These are phyloP conservation scores for Plasmodium relictum DNA, from an alignment of 169 alveolate genomes.

Conservation along the genomic window DNA sequence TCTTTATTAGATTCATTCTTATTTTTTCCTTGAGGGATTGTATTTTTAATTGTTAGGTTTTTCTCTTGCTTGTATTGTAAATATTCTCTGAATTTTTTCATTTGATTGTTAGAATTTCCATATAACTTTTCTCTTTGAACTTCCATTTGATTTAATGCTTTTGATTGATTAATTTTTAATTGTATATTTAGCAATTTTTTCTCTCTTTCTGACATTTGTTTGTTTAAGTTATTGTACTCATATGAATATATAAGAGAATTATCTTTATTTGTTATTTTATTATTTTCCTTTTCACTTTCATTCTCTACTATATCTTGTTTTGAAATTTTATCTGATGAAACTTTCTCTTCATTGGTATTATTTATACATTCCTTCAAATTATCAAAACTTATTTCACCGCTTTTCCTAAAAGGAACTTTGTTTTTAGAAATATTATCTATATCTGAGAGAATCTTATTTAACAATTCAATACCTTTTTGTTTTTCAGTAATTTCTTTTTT, in stretches of 20 bases:
- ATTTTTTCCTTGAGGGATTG: neutral
- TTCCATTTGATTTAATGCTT: conserved; percentile 39
- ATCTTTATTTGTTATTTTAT: neutral
- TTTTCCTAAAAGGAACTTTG: neutral
- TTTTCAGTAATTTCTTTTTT: conserved; percentile 36
- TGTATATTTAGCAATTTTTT: conserved; percentile 27
- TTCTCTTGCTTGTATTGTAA: conserved; percentile 29
- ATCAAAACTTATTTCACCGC: neutral
- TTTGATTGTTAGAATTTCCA: conserved; percentile 35
- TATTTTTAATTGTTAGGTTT: conserved; percentile 9
- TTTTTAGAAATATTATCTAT: conserved; percentile 18
- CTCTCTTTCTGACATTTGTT: conserved; percentile 53
- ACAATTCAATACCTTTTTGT: conserved; percentile 47
- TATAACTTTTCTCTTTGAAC: conserved; percentile 10
- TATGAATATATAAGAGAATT: no score
- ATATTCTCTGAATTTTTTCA: conserved; percentile 43
- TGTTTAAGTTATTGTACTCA: neutral
- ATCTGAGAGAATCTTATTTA: conserved; percentile 40
- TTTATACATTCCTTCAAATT: neutral
- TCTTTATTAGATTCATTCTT: neutral
- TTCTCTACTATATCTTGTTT: neutral
- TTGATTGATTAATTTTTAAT: conserved; percentile 59
- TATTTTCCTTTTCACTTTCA: neutral
- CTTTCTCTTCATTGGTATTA: neutral
- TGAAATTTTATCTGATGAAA: neutral